Evolutionary conservation across 306 rosid genomes (phyloP).

Genomic region (Dryas alaskensis): DNA sequence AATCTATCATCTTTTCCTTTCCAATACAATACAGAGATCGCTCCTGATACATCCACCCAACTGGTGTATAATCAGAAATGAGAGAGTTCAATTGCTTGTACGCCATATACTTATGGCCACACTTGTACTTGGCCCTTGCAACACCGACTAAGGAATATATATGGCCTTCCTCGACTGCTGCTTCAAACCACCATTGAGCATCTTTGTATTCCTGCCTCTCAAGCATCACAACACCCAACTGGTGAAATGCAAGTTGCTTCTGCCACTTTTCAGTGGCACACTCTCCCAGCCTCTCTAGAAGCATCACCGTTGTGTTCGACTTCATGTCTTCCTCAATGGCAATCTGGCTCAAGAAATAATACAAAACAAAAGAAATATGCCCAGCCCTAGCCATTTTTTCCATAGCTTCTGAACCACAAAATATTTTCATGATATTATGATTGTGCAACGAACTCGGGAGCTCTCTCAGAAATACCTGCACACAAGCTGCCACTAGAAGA

Average conservation of each 20-base stretch:
- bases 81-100: slow-evolving; percentile 74
- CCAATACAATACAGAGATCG: slow-evolving; percentile 74
- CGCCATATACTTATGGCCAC: slow-evolving; percentile 73
- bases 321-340: slow-evolving; percentile 86
- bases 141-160: slow-evolving; percentile 66
- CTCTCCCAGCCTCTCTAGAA: slow-evolving; percentile 75
- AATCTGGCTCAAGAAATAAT: slow-evolving; percentile 70
- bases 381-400: slow-evolving; percentile 54
- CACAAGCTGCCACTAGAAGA: slow-evolving; percentile 78
- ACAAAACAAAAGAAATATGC: slow-evolving; percentile 67
- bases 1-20: slow-evolving; percentile 74
- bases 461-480: slow-evolving; percentile 82
- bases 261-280: slow-evolving; percentile 69
- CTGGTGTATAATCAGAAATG: slow-evolving; percentile 57
- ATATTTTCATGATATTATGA: slow-evolving; percentile 44
- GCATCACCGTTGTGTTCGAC: slow-evolving; percentile 79
- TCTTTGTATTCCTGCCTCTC: slow-evolving; percentile 81
- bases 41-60: slow-evolving; percentile 95
- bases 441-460: slow-evolving; percentile 59
- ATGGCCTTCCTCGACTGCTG: slow-evolving; percentile 72
- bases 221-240: slow-evolving; percentile 72
- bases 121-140: slow-evolving; percentile 79
- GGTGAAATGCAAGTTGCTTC: slow-evolving; percentile 77
- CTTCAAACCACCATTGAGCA: slow-evolving; percentile 67
- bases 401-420: slow-evolving; percentile 70